Conservation (phyloP, 2,329 filamentous ascomycete species). For the Pezicula carpinea region DNA sequence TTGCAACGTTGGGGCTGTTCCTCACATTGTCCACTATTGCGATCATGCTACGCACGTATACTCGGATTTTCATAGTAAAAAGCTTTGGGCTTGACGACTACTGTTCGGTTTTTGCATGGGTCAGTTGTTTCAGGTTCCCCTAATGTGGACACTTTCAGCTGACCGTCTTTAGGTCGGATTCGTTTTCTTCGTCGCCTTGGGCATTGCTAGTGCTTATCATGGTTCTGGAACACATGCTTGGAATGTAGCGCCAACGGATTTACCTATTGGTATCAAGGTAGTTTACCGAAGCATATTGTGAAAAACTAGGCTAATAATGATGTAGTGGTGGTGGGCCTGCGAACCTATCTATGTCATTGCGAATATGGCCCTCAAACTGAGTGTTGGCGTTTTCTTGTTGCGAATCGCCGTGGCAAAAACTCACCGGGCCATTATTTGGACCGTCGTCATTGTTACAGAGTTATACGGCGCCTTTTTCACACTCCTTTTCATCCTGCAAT, state of each 20-base stretch:
- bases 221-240: slow-evolving; percentile 9
- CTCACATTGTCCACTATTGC: slow-evolving; percentile 24
- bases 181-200: slow-evolving; percentile 6
- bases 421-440: slow-evolving; percentile 32
- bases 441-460: slow-evolving; percentile 27
- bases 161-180: slow-evolving; percentile 6
- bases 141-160: background rate
- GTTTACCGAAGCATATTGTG: background rate
- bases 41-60: slow-evolving; percentile 6
- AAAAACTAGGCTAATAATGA: background rate
- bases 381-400: slow-evolving; percentile 35
- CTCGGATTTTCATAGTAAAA: slow-evolving; percentile 4
- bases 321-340: slow-evolving; percentile 32
- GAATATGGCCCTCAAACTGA: slow-evolving; percentile 34
- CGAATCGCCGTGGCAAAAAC: slow-evolving; percentile 28
- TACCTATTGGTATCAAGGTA: slow-evolving; percentile 9
- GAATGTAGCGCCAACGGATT: slow-evolving; percentile 1
- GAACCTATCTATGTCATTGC: slow-evolving; percentile 36
- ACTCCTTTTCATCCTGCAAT: slow-evolving; percentile 35
- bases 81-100: slow-evolving; percentile 11
- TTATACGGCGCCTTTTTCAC: slow-evolving; percentile 32
- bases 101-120: slow-evolving; percentile 4
- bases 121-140: background rate
- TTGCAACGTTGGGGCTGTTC: slow-evolving; percentile 17
- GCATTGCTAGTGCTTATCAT: slow-evolving; percentile 7